phyloP scores from a whole-genome alignment of 2,329 filamentous ascomycete species.

The Chalaropsis ovoidea region DNA sequence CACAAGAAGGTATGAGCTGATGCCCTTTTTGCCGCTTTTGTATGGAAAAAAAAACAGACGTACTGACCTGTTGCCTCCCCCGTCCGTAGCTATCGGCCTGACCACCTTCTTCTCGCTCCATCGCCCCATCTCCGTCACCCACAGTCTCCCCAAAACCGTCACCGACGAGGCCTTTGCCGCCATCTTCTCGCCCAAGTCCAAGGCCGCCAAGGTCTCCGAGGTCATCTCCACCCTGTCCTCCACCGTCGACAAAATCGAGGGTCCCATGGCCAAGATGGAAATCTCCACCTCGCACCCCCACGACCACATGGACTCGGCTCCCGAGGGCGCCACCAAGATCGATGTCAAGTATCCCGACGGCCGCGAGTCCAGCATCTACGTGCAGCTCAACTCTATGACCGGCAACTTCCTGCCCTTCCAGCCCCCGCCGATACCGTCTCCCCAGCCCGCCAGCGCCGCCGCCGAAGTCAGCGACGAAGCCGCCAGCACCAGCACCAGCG shows the following conservation, averaged over 20 bases:
- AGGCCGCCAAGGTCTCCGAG: conserved; percentile 44
- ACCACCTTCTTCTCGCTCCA: conserved; percentile 95
- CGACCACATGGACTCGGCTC: conserved; percentile 35
- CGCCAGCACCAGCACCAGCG: conserved; percentile 28
- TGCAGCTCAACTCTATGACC: conserved; percentile 58
- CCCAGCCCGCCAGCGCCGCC: conserved; percentile 37
- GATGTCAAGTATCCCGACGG: conserved; percentile 49
- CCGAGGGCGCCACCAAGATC: conserved; percentile 42
- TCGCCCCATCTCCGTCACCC: conserved; percentile 80
- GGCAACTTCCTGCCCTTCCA: conserved; percentile 69
- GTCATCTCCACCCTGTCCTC: conserved; percentile 58
- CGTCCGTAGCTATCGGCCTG: conserved; percentile 61
- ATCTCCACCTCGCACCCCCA: conserved; percentile 32
- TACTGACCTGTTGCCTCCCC: conserved; percentile 24
- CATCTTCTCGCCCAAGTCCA: conserved; percentile 59
- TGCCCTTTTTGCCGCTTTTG: background rate
- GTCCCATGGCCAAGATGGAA: conserved; percentile 46
- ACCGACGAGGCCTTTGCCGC: conserved; percentile 67
- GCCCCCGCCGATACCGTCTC: conserved; percentile 68
- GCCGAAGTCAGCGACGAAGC: conserved; percentile 29
- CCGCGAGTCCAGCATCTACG: conserved; percentile 48
- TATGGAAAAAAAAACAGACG: conserved; percentile 14
- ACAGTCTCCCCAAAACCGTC: conserved; percentile 63
- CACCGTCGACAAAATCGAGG: conserved; percentile 50
- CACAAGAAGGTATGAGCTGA: conserved; percentile 48